Evolutionary conservation across 1,139 yeast genomes (phyloP).

Genomic region (Lodderomyces parapsilosis): DNA sequence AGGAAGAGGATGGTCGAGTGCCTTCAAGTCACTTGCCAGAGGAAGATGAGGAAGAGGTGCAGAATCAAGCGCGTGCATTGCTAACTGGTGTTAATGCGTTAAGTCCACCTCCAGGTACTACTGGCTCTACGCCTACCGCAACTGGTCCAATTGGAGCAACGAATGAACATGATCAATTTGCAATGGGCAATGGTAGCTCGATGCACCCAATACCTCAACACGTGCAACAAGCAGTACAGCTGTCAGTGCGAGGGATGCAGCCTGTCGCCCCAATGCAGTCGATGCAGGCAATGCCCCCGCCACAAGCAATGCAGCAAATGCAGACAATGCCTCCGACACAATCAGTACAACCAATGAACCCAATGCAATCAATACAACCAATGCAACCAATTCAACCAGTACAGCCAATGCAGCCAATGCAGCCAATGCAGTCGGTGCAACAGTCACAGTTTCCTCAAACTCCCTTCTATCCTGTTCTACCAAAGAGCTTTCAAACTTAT

Average conservation of each 20-base stretch:
- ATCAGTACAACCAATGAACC: background rate
- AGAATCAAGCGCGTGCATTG: conserved; percentile 6
- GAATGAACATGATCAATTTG: background rate
- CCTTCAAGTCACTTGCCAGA: too few relatives aligned
- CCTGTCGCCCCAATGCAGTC: too few relatives aligned
- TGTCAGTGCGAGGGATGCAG: too few relatives aligned
- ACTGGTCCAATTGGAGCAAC: background rate
- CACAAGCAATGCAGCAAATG: too few relatives aligned
- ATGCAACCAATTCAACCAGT: background rate
- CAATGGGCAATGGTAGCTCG: background rate
- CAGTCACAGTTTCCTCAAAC: too few relatives aligned
- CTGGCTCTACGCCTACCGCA: background rate
- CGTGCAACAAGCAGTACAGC: background rate
- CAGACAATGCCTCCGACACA: too few relatives aligned
- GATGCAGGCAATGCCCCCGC: background rate
- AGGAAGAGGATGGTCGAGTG: too few relatives aligned
- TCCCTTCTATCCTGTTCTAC: background rate
- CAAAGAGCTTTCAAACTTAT: background rate
- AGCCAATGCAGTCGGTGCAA: background rate
- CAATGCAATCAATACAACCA: background rate
- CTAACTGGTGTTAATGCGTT: conserved; percentile 10
- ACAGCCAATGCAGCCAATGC: conserved; percentile 1
- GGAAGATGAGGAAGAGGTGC: background rate
- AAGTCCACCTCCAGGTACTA: conserved; percentile 11
- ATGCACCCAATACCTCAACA: background rate